phyloP scores from a whole-genome alignment of 2,329 filamentous ascomycete species.

The Penicillium thymicola region DNA sequence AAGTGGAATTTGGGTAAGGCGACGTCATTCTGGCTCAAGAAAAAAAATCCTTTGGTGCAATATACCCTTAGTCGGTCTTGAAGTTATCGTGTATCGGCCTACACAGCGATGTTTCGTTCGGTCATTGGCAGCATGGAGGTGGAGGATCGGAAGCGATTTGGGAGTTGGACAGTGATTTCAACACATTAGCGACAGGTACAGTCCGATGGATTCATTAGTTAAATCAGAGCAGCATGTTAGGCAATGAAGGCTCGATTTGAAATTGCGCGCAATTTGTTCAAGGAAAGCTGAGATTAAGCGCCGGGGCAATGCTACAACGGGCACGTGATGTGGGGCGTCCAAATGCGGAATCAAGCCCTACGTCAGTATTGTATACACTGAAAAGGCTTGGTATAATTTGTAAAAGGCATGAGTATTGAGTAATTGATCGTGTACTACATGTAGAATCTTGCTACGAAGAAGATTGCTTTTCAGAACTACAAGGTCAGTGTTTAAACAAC shows the following conservation, averaged over 20 bases:
- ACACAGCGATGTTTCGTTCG: conserved; percentile 4
- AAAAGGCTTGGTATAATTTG: background rate
- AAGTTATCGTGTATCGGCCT: conserved; percentile 6
- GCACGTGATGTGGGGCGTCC: conserved; percentile 23
- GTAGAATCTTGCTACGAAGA: no score
- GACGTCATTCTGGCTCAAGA: conserved; percentile 26
- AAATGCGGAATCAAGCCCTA: conserved; percentile 18
- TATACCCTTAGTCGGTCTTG: conserved; percentile 1
- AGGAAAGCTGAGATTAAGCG: conserved; percentile 12
- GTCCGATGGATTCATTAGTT: background rate
- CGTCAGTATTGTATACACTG: conserved; percentile 6
- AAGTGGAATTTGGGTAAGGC: conserved; percentile 29
- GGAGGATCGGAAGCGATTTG: background rate
- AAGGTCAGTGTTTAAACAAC: background rate
- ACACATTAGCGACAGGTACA: background rate
- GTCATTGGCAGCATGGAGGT: conserved; percentile 1
- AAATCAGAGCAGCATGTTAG: background rate
- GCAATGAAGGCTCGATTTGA: conserved; percentile 11
- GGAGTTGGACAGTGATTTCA: background rate
- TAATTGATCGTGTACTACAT: background rate
- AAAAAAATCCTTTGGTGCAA: background rate
- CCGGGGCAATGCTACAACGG: conserved; percentile 9
- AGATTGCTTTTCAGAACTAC: background rate
- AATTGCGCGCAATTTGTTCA: conserved; percentile 10
- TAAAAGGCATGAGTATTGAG: background rate